These are phyloP conservation scores for Leccinum subrobustum DNA, from an alignment of 1,284 basidiomycete genomes.

Conservation along the genomic window DNA sequence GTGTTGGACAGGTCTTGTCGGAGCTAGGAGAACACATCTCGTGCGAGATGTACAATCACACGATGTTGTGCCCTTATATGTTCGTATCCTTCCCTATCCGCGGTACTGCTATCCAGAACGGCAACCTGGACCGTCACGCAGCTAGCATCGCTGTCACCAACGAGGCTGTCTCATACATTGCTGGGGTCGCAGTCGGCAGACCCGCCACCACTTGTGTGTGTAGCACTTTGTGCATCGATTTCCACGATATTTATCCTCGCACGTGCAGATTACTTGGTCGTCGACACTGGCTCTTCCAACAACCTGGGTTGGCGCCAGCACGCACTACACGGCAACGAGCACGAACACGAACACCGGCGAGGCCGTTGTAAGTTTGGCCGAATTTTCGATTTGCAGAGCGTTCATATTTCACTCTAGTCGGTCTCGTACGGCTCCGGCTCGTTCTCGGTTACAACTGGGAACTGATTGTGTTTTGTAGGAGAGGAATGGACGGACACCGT, in stretches of 20 bases:
- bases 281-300: conserved; percentile 46
- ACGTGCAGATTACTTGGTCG: conserved; percentile 26
- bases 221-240: neutral
- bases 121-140: conserved; percentile 37
- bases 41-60: too few species aligned
- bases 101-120: conserved; percentile 34
- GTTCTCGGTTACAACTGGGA: conserved; percentile 15
- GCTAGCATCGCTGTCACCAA: conserved; percentile 41
- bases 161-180: conserved; percentile 49
- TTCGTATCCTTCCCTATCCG: conserved; percentile 13
- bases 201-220: conserved; percentile 55
- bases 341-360: conserved; percentile 44
- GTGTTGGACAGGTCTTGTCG: too few species aligned
- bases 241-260: neutral
- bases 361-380: conserved; percentile 40
- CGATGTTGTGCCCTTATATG: too few species aligned
- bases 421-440: conserved; percentile 33
- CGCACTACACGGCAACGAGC: conserved; percentile 45
- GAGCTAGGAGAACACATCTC: too few species aligned
- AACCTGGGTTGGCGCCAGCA: conserved; percentile 64
- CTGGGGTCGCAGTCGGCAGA: conserved; percentile 54
- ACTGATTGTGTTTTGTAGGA: conserved; percentile 17
- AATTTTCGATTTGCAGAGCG: neutral
- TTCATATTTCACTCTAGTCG: conserved; percentile 22
- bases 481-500: conserved; percentile 29